phyloP scores from a whole-genome alignment of 202 grass and related monocot species.

The Zizania palustris region DNA sequence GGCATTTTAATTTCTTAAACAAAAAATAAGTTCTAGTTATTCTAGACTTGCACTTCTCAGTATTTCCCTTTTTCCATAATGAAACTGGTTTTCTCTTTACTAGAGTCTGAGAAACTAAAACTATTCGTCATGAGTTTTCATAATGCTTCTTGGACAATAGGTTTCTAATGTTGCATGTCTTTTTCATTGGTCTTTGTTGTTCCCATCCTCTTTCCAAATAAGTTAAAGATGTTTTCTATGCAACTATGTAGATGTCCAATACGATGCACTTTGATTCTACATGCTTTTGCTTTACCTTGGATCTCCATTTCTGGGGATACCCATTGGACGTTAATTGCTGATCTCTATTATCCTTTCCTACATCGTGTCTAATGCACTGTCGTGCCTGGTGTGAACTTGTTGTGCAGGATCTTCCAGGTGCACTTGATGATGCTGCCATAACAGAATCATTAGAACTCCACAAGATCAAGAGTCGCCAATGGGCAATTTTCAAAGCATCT shows the following conservation, averaged over 20 bases:
- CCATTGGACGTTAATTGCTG: constrained; percentile 7
- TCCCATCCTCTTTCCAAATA: not conserved
- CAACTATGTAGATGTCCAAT: not conserved
- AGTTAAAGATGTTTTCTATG: not conserved
- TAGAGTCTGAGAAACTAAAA: not conserved
- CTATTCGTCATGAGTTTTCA: not conserved
- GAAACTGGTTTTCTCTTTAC: not conserved
- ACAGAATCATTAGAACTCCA: constrained; percentile 95
- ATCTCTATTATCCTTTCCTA: not conserved
- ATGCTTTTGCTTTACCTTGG: not conserved
- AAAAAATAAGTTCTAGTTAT: not conserved
- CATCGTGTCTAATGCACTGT: constrained; percentile 16
- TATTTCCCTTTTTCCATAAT: not conserved
- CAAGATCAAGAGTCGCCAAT: constrained; percentile 96
- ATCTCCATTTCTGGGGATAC: not conserved
- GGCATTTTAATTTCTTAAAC: not conserved
- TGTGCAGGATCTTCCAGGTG: constrained; percentile 90
- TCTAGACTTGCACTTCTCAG: not conserved
- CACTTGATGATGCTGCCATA: constrained; percentile 93
- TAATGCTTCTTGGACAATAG: not conserved
- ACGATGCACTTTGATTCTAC: not conserved
- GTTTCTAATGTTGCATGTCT: not conserved
- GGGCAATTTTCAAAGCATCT: constrained; percentile 98
- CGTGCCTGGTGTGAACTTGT: not conserved
- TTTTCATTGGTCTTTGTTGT: not conserved